phyloP scores from a whole-genome alignment of 116 monocot genomes.

The Papilionanthe hybrid region DNA sequence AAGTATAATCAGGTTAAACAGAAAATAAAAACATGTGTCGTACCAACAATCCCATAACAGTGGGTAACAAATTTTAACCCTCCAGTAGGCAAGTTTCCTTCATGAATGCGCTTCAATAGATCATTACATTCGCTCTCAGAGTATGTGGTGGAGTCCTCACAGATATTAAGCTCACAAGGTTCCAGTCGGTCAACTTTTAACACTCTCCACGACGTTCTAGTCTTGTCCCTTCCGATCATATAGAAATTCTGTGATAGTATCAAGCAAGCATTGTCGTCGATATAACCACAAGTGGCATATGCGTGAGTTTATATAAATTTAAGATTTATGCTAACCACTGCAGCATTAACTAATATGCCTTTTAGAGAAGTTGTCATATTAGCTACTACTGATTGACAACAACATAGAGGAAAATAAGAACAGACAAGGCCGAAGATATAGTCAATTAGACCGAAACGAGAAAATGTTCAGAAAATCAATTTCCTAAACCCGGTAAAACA shows the following conservation, averaged over 20 bases:
- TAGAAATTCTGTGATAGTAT: constrained; percentile 68
- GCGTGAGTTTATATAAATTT: not conserved
- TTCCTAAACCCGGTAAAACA: not conserved
- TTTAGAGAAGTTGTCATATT: not conserved
- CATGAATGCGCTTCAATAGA: constrained; percentile 62
- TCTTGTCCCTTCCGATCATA: constrained; percentile 80
- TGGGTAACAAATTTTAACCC: constrained; percentile 82
- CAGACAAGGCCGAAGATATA: not conserved
- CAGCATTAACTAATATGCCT: not conserved
- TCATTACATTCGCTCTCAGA: constrained; percentile 54
- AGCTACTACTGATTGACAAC: not conserved
- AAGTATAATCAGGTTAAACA: not conserved
- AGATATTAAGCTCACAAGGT: constrained; percentile 65
- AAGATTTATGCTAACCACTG: not conserved
- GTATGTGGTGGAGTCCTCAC: constrained; percentile 65
- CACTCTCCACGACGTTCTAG: constrained; percentile 60
- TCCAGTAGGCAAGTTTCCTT: constrained; percentile 78
- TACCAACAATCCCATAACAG: constrained; percentile 95
- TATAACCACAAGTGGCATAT: not conserved
- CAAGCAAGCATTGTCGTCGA: not conserved
- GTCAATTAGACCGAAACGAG: not conserved
- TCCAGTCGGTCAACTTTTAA: constrained; percentile 75
- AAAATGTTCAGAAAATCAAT: constrained; percentile 1
- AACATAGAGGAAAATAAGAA: not conserved
- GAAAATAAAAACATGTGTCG: constrained; percentile 3